Percentiles rank a stretch among this genome's conserved stretches.
Evolutionary conservation across 2,329 filamentous ascomycete genomes (phyloP).

Genomic region (Paecilomyces sp.): DNA sequence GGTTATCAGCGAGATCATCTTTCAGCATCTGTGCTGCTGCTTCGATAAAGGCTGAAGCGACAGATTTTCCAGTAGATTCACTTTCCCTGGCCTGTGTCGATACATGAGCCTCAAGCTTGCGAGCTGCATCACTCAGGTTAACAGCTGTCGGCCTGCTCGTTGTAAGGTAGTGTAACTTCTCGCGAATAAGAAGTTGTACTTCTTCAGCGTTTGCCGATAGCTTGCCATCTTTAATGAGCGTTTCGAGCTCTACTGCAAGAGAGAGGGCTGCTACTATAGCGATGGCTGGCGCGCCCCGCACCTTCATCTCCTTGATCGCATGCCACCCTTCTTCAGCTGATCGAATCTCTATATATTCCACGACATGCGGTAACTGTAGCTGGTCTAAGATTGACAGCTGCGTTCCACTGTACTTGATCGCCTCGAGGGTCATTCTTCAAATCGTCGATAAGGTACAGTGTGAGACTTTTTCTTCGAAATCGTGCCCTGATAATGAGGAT

Average conservation of each 20-base stretch:
- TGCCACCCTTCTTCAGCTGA: constrained; percentile 56
- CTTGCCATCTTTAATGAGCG: constrained; percentile 25
- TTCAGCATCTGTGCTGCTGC: constrained; percentile 81
- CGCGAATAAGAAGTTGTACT: constrained; percentile 60
- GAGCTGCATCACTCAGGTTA: constrained; percentile 83
- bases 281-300: constrained; percentile 79
- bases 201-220: constrained; percentile 50
- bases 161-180: constrained; percentile 77
- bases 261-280: constrained; percentile 93
- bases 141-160: constrained; percentile 90
- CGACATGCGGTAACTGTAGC: constrained; percentile 53
- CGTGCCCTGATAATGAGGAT: too few relatives aligned
- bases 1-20: constrained; percentile 81
- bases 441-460: not conserved
- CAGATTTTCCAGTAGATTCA: constrained; percentile 32
- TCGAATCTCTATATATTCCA: constrained; percentile 49
- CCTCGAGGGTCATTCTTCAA: constrained; percentile 45
- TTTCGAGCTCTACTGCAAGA: constrained; percentile 74
- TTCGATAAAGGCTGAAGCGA: constrained; percentile 65
- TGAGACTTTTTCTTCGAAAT: too few relatives aligned
- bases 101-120: constrained; percentile 64
- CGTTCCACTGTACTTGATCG: constrained; percentile 53
- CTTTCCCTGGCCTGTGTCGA: constrained; percentile 34
- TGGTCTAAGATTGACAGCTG: constrained; percentile 57
- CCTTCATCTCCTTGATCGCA: constrained; percentile 60